Base-by-base conservation (phyloP, 495 filamentous ascomycete genomes). In the Aspergillus sclerotiicarbonarius region DNA sequence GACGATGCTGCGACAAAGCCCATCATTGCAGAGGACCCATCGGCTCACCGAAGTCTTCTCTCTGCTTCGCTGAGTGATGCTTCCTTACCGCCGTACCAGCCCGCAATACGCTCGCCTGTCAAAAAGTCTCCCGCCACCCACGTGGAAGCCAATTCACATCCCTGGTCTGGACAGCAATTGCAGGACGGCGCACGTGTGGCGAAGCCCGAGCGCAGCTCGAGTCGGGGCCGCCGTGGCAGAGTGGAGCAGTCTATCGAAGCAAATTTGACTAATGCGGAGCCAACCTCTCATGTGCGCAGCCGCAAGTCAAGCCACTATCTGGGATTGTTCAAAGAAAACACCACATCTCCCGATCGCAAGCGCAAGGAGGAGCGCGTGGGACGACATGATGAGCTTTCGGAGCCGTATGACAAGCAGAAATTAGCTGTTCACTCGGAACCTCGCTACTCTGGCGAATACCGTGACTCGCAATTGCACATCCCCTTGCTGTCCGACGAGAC, bases 231-330 rank as follows among this genome's bases (percentile, higher is more conserved):
- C 18, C 69, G 75, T 45, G 70, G 74, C 13, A 74, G 76, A 20
- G 88, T 96, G 13, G 92, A 96, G 58, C 89, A 88, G 69, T 89
- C 88, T 18, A 92, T 96, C 62, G 85, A 90, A 58, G 91, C 92
- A 43, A 90, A 87, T 37, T 68, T 96, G 51, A 78, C 88, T 4
- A 87, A 89, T 33, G 77, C 82, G 37, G 93, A 96, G 66, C 87
- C 82, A 29, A 63, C 73, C n/a, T 71, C 74, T n/a, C 88, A 90
- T 67, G 84, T 84, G 51, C 86, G 94, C 59, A 96, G 92, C 72
- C 86, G 94, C 57, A 98, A 98, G 75, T 87, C 93, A 46, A 96
- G 91, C 68, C 92, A 98, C 70, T 90, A 89, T 65, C 72, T 98
- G 46, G 85, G 94, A 4, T 81, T 97, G 51, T 98, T 98, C 80